Conservation (phyloP, 139 green algal species). For the Eudorina sp. region DNA sequence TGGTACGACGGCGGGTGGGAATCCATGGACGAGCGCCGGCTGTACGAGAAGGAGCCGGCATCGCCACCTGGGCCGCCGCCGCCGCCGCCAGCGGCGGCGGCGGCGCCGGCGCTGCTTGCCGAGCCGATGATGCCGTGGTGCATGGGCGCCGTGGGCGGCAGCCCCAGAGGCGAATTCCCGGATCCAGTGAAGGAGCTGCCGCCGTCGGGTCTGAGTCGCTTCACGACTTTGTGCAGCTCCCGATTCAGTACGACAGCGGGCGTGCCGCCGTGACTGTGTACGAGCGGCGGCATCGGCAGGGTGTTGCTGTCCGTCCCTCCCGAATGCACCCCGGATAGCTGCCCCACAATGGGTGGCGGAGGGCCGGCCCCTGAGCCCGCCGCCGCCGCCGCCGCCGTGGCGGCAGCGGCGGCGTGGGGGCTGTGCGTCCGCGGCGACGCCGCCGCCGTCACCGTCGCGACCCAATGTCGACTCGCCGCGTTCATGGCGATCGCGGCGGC, state of each 20-base stretch:
- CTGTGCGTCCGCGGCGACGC: constrained; percentile 13
- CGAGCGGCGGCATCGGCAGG: background rate
- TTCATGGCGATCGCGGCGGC: background rate
- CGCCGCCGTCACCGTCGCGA: constrained; percentile 14
- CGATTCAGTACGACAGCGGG: background rate
- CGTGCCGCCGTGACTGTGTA: background rate
- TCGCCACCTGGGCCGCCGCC: background rate
- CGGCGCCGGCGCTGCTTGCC: background rate
- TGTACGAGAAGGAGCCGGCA: constrained; percentile 26
- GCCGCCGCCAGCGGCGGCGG: background rate
- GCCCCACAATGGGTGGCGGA: background rate
- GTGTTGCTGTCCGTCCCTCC: background rate
- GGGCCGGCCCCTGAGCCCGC: background rate
- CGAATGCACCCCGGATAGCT: background rate
- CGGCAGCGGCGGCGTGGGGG: background rate
- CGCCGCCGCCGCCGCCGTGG: background rate
- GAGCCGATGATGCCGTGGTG: background rate
- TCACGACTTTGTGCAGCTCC: constrained; percentile 40
- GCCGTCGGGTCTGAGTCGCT: constrained; percentile 27
- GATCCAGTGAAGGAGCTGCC: constrained; percentile 15
- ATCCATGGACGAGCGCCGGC: constrained; percentile 39
- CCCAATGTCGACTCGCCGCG: background rate
- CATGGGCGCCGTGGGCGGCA: background rate
- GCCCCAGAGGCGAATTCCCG: constrained; percentile 17
- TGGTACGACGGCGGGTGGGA: constrained; percentile 22